Evolutionary conservation across 2,329 filamentous ascomycete species (phyloP), one percentile per base, ranked within the genome.

Genomic region (Tolypocladium sp.): DNA sequence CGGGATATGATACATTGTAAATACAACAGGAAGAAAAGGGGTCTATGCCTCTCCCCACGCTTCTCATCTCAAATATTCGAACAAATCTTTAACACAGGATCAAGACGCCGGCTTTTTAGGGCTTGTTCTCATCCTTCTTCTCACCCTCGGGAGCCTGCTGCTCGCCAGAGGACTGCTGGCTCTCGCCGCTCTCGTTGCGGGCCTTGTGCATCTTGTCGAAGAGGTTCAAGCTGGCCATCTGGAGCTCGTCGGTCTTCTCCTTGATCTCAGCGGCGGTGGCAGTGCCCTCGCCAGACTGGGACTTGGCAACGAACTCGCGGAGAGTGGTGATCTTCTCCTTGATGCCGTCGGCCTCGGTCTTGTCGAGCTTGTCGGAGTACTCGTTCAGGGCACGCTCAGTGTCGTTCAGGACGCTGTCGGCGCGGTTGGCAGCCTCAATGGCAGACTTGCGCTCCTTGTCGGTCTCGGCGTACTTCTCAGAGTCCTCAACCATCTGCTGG

Each of bases 131-230:
- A 65, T 81, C 83, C 85, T 92, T 92, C 83, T 90, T 90, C 80
- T 92, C 86, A 66, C 82, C 86, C 74, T 90, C 86, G 62, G 82
- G 70, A 69, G 77, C 75, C 77, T 78, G 71, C 72, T 80, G 76
- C 69, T 78, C 68, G 74, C 69, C 75, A 67, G 68, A 77, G 68
- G 72, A 65, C 70, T 83, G 77, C 72, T 84, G 76, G 72, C 81
- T 76, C 60, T 69, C 65, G 71, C 80, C 75, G 68, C 81, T 81
- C 80, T 92, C 89, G 67, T 79, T 76, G 69, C 91, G 88, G 67
- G 93, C 91, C 84, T 96, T 95, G 90, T 99, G 93, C 91, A 99
- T 96, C 89, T 97, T 97, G 82, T 97, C 94, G 77, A 99, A 97
- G 71, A 97, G 87, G 80, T 90, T 96, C 79, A 99, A 82, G 78